Evolutionary conservation across 306 rosid genomes (phyloP).

Genomic region (Clitoria ternatea): DNA sequence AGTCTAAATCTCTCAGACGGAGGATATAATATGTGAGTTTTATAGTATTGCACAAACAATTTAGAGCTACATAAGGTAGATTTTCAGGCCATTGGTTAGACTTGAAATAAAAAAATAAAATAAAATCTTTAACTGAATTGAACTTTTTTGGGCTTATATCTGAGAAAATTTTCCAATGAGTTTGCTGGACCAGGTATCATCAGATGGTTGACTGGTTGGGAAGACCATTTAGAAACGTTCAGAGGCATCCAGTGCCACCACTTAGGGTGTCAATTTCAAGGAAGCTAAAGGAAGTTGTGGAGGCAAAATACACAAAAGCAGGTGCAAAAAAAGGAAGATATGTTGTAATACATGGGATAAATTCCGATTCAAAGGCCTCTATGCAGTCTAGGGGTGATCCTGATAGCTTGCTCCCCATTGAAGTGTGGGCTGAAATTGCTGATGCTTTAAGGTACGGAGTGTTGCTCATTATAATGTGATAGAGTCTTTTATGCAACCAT

Average conservation of each 20-base stretch:
- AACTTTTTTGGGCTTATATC: background rate
- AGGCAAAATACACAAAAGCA: constrained; percentile 55
- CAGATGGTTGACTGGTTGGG: constrained; percentile 93
- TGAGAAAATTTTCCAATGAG: constrained; percentile 7
- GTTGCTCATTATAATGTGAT: background rate
- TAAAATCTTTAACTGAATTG: background rate
- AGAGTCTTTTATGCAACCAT: background rate
- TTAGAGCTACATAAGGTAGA: background rate
- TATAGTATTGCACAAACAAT: background rate
- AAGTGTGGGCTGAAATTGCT: constrained; percentile 69
- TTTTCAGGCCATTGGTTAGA: background rate
- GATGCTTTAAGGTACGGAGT: constrained; percentile 36
- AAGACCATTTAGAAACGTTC: constrained; percentile 62
- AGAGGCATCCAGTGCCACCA: constrained; percentile 51
- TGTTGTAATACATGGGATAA: constrained; percentile 77
- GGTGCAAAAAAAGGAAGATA: constrained; percentile 66
- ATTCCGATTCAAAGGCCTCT: constrained; percentile 90
- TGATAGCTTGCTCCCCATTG: constrained; percentile 81
- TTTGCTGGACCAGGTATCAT: constrained; percentile 62
- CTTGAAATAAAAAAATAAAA: background rate
- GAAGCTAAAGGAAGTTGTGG: constrained; percentile 78
- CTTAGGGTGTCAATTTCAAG: constrained; percentile 66
- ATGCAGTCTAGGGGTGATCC: constrained; percentile 87
- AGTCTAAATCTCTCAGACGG: constrained; percentile 71
- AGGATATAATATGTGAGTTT: constrained; percentile 80